These are phyloP conservation scores for Rhytidhysteron rufulum DNA, from an alignment of 2,329 filamentous ascomycete species.

Conservation along the genomic window DNA sequence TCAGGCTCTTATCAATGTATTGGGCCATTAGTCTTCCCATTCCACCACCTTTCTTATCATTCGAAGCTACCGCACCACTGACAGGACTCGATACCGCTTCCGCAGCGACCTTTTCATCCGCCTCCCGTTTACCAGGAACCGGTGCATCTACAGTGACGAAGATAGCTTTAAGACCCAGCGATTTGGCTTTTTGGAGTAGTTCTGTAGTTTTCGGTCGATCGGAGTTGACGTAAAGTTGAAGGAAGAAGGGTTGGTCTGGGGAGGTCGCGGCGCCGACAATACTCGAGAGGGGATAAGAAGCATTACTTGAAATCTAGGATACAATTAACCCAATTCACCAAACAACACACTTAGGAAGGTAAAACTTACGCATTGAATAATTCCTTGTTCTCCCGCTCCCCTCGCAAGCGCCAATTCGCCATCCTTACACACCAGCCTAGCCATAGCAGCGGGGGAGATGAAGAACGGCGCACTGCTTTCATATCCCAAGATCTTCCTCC, in stretches of 20 bases:
- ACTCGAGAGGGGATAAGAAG: not conserved
- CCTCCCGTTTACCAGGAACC: constrained; percentile 21
- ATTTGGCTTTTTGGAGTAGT: constrained; percentile 8
- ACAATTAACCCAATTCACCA: no score
- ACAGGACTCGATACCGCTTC: constrained; percentile 35
- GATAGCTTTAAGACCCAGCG: constrained; percentile 11
- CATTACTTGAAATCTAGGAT: constrained; percentile 9
- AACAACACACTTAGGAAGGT: no score
- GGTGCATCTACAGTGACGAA: constrained; percentile 22
- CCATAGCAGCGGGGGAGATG: constrained; percentile 26
- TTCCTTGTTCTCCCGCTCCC: constrained; percentile 17
- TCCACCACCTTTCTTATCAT: constrained; percentile 52
- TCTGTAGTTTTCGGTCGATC: constrained; percentile 8
- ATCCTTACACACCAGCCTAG: constrained; percentile 22
- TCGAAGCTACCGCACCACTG: constrained; percentile 46
- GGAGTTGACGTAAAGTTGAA: constrained; percentile 25
- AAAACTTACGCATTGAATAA: constrained; percentile 26
- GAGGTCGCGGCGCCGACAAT: not conserved
- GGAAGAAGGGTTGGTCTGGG: constrained; percentile 14
- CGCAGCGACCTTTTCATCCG: constrained; percentile 34
- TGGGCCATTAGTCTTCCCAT: constrained; percentile 53
- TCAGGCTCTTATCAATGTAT: constrained; percentile 54
- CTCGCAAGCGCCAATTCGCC: constrained; percentile 26
- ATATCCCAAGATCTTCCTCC: constrained; percentile 30
- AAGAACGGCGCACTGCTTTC: constrained; percentile 25